phyloP scores from a whole-genome alignment of 306 rosid species.

The Trifolium dubium region DNA sequence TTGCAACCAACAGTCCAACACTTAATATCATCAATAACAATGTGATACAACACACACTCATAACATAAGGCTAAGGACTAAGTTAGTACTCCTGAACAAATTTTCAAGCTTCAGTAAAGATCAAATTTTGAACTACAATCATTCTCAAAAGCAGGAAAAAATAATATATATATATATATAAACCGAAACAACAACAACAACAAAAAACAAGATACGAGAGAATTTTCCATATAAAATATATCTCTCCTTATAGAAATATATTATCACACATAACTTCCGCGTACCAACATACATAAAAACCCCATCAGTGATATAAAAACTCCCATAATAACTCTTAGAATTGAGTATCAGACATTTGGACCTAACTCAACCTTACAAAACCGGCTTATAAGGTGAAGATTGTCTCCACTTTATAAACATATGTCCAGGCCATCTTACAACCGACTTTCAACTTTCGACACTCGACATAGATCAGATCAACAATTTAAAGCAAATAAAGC shows the following conservation, averaged over 20 bases:
- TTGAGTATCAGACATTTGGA: no score
- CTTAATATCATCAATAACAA: background rate
- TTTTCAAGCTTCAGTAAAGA: background rate
- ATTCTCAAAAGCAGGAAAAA: background rate
- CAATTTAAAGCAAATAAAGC: background rate
- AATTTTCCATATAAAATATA: no score
- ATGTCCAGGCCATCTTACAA: no score
- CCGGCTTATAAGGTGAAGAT: no score
- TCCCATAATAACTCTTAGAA: no score
- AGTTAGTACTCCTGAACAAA: background rate
- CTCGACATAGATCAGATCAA: slow-evolving; percentile 32
- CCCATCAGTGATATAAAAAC: no score
- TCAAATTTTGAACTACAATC: background rate
- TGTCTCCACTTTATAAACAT: no score
- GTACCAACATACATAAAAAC: background rate
- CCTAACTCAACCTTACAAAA: background rate
- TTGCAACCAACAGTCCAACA: no score
- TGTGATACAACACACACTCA: background rate
- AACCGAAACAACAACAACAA: background rate
- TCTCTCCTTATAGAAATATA: no score
- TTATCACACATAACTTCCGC: no score
- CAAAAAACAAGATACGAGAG: background rate
- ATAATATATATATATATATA: no score
- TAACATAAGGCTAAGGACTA: background rate
- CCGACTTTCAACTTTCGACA: no score